Evolutionary conservation across 441 rosid genomes (phyloP).

Genomic region (Heliophila coronopifolia): DNA sequence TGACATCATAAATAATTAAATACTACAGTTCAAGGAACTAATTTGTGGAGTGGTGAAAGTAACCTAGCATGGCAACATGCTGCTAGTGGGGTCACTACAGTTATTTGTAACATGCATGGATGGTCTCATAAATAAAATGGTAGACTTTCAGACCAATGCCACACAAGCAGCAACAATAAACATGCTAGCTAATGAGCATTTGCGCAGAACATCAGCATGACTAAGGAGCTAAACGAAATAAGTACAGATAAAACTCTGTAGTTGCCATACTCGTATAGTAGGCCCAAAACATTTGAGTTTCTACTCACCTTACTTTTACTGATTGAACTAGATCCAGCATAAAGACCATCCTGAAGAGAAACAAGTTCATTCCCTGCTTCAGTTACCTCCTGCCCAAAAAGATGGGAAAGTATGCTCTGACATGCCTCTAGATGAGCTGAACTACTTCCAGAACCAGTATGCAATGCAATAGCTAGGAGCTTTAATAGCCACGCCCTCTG

Average conservation of each 20-base stretch:
- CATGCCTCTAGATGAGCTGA: slow-evolving; percentile 67
- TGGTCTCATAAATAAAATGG: background rate
- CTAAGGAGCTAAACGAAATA: background rate
- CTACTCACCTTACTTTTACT: slow-evolving; percentile 71
- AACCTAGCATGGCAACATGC: slow-evolving; percentile 11
- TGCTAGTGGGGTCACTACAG: slow-evolving; percentile 13
- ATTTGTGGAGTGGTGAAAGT: background rate
- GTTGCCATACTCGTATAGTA: slow-evolving; percentile 33
- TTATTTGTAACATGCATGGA: slow-evolving; percentile 14
- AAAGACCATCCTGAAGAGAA: slow-evolving; percentile 33
- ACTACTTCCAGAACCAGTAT: slow-evolving; percentile 57
- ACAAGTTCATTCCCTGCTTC: slow-evolving; percentile 38
- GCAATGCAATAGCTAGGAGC: slow-evolving; percentile 83
- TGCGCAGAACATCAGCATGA: background rate
- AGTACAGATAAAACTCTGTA: background rate
- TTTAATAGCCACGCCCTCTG: slow-evolving; percentile 96
- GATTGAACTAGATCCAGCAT: slow-evolving; percentile 48
- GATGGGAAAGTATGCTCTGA: slow-evolving; percentile 66
- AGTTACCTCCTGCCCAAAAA: slow-evolving; percentile 60
- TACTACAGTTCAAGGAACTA: slow-evolving; percentile 4
- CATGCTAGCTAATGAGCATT: background rate
- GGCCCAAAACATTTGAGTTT: slow-evolving; percentile 8
- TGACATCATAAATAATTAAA: background rate
- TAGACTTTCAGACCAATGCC: background rate
- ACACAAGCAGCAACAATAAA: slow-evolving; percentile 9